Percentiles rank a stretch among this genome's conserved stretches.
These are phyloP conservation scores for Suhomyces prunicola DNA, from an alignment of 805 yeast species.

Conservation along the genomic window DNA sequence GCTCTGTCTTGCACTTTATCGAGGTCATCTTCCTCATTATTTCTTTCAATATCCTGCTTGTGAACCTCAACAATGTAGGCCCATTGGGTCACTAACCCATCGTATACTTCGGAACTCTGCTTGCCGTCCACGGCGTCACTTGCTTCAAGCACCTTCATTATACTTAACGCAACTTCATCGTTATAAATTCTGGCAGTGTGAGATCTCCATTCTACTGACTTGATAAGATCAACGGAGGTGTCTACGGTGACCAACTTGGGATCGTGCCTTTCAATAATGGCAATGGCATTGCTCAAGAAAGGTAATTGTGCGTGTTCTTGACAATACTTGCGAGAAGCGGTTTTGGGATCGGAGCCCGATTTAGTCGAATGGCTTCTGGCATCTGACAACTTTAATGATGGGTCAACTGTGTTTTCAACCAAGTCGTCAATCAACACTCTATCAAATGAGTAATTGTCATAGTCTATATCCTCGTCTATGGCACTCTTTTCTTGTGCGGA, in stretches of 20 bases:
- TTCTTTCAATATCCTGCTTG: slow-evolving; percentile 49
- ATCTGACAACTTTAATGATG: slow-evolving; percentile 55
- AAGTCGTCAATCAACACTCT: slow-evolving; percentile 52
- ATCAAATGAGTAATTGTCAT: slow-evolving; percentile 17
- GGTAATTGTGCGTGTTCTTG: slow-evolving; percentile 23
- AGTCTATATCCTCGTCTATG: slow-evolving; percentile 8
- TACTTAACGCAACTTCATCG: slow-evolving; percentile 65
- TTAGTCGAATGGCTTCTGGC: slow-evolving; percentile 33
- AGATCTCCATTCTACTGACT: slow-evolving; percentile 47
- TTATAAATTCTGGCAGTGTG: slow-evolving; percentile 62
- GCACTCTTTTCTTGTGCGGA: background rate
- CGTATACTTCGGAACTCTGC: slow-evolving; percentile 40
- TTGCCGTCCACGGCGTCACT: slow-evolving; percentile 7
- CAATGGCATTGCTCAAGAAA: slow-evolving; percentile 39
- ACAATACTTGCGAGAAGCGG: slow-evolving; percentile 12
- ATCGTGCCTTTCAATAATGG: slow-evolving; percentile 38
- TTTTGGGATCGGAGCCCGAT: slow-evolving; percentile 3
- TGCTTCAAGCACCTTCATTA: slow-evolving; percentile 34
- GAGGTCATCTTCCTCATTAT: slow-evolving; percentile 46
- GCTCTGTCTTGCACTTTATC: slow-evolving; percentile 68
- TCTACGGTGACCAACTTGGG: slow-evolving; percentile 33
- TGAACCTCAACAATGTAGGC: slow-evolving; percentile 65
- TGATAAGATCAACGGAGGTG: slow-evolving; percentile 23
- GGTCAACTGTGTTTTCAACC: slow-evolving; percentile 59
- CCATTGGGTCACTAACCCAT: slow-evolving; percentile 60